Conservation (phyloP, 768 basidiomycete genomes). For the Auriculariales sp. region DNA sequence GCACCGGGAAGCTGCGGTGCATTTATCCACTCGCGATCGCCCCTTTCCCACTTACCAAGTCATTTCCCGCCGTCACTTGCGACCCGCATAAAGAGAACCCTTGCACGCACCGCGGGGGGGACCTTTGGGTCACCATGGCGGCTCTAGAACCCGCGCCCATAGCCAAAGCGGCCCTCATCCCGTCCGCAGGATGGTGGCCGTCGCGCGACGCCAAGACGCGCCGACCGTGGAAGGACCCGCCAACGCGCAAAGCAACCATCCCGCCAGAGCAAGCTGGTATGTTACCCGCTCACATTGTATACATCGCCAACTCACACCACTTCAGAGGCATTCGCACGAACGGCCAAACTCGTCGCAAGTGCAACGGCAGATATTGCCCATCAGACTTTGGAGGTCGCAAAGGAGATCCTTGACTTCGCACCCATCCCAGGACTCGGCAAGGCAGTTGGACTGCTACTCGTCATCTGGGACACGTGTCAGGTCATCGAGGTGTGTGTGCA, state of each 20-base stretch:
- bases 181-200: background rate
- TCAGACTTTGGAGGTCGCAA: background rate
- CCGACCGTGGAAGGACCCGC: background rate
- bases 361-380: background rate
- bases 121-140: no score
- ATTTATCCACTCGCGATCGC: no score
- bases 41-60: no score
- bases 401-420: conserved; percentile 23
- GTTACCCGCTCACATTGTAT: background rate
- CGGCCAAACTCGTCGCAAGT: background rate
- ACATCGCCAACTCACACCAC: background rate
- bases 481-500: conserved; percentile 46
- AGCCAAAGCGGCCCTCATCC: background rate
- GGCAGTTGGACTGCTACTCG: conserved; percentile 36
- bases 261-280: background rate
- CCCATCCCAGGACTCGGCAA: conserved; percentile 42
- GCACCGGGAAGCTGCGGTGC: no score
- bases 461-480: conserved; percentile 52
- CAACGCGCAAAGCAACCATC: background rate
- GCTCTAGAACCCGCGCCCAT: no score
- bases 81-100: no score
- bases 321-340: background rate
- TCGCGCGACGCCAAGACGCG: background rate
- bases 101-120: no score
- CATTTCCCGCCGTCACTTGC: no score